These are phyloP conservation scores for Xylaria intraflava DNA, from an alignment of 495 filamentous ascomycete genomes.

Conservation along the genomic window DNA sequence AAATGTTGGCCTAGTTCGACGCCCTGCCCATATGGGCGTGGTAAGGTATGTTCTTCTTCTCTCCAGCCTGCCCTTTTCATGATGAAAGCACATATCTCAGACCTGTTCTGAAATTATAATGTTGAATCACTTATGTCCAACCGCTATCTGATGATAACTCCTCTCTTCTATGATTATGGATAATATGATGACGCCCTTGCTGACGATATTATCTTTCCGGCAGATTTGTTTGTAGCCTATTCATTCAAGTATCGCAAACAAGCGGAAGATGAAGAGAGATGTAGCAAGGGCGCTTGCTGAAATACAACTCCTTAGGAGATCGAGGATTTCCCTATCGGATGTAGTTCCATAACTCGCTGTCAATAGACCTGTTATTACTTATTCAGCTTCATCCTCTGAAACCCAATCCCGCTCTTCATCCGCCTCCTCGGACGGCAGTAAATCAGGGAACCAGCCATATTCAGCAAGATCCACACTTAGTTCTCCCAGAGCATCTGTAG, in stretches of 20 bases:
- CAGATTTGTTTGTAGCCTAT: not conserved
- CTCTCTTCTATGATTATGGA: not conserved
- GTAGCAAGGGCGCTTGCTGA: not conserved
- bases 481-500: conserved; percentile 58
- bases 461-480: conserved; percentile 57
- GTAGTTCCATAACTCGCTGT: not conserved
- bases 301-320: not conserved
- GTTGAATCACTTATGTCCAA: conserved; percentile 63
- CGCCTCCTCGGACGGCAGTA: conserved; percentile 48
- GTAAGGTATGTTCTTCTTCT: conserved; percentile 28
- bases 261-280: not conserved
- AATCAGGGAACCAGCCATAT: conserved; percentile 72
- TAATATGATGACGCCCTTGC: not conserved
- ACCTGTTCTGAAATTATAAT: conserved; percentile 68
- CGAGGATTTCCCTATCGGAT: not conserved
- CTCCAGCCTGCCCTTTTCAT: conserved; percentile 31
- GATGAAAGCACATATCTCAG: conserved; percentile 66
- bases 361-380: not conserved
- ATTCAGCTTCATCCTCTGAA: conserved; percentile 3
- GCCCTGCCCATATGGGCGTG: not conserved
- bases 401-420: conserved; percentile 19
- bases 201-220: not conserved
- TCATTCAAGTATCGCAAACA: not conserved
- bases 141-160: conserved; percentile 62
- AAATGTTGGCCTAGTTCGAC: not conserved